Conservation (phyloP, 306 rosid genomes). For the Bauhinia variegata region DNA sequence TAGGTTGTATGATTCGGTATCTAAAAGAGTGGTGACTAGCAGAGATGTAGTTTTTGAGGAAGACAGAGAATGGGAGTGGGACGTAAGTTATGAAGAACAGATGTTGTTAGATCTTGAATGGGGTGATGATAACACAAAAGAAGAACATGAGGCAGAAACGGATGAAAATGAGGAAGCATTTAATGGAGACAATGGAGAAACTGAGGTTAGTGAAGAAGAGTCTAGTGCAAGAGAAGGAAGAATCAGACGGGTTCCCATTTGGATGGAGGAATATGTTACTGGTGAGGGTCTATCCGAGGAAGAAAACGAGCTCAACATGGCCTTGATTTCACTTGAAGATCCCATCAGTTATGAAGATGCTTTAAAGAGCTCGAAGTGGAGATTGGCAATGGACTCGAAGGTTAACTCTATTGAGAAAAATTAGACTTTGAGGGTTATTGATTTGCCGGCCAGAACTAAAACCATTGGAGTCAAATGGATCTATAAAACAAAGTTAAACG, state of each 20-base stretch:
- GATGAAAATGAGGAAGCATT: no score
- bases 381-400: constrained; percentile 7
- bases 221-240: neutral
- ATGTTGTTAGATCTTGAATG: constrained; percentile 21
- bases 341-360: constrained; percentile 12
- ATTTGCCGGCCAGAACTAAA: neutral
- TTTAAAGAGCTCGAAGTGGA: constrained; percentile 8
- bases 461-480: neutral
- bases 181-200: no score
- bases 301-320: no score
- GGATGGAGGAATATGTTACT: no score
- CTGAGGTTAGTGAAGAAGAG: no score
- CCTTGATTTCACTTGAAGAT: neutral
- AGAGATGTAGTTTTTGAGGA: no score
- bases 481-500: neutral
- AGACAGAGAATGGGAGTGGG: constrained; percentile 1
- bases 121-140: no score
- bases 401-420: constrained; percentile 3
- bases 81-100: neutral
- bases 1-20: no score
- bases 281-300: no score
- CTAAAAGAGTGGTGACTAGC: no score
- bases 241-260: neutral
- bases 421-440: neutral
- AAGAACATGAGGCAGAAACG: no score